Conservation (phyloP, 306 rosid species). For the Prunus mira region DNA sequence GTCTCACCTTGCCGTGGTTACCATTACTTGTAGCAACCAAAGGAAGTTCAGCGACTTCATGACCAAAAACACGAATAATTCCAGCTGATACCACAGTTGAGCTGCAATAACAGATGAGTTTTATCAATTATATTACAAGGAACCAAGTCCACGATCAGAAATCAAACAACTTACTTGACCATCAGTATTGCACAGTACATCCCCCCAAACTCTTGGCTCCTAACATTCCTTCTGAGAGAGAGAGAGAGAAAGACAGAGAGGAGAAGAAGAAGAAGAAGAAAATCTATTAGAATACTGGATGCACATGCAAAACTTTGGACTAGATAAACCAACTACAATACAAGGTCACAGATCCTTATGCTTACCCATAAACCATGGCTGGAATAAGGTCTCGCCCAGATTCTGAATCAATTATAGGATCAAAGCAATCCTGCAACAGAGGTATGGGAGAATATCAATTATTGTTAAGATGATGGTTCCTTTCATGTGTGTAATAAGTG, state of each 20-base stretch:
- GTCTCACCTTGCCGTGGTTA: slow-evolving; percentile 83
- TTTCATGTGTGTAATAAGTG: neutral
- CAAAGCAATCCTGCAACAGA: slow-evolving; percentile 84
- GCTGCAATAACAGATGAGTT: slow-evolving; percentile 49
- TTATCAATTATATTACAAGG: slow-evolving; percentile 13
- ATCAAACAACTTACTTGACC: slow-evolving; percentile 62
- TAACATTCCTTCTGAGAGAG: slow-evolving; percentile 64
- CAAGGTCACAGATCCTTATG: neutral
- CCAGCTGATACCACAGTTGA: slow-evolving; percentile 92
- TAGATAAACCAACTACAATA: neutral
- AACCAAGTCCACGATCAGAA: neutral
- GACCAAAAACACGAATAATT: slow-evolving; percentile 76
- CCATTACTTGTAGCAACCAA: slow-evolving; percentile 80
- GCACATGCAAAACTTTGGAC: slow-evolving; percentile 13
- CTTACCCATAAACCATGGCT: slow-evolving; percentile 95
- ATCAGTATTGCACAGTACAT: slow-evolving; percentile 84
- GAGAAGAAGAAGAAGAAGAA: neutral
- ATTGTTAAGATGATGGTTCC: neutral
- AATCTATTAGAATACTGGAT: neutral
- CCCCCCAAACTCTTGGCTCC: slow-evolving; percentile 89
- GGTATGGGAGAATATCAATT: slow-evolving; percentile 10
- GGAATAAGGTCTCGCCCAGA: slow-evolving; percentile 96
- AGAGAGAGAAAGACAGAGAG: too few relatives aligned
- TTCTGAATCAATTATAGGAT: slow-evolving; percentile 74
- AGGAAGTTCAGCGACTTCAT: slow-evolving; percentile 87